Conservation (phyloP, 1,284 basidiomycete genomes). For the Heterobasidion irregulare region DNA sequence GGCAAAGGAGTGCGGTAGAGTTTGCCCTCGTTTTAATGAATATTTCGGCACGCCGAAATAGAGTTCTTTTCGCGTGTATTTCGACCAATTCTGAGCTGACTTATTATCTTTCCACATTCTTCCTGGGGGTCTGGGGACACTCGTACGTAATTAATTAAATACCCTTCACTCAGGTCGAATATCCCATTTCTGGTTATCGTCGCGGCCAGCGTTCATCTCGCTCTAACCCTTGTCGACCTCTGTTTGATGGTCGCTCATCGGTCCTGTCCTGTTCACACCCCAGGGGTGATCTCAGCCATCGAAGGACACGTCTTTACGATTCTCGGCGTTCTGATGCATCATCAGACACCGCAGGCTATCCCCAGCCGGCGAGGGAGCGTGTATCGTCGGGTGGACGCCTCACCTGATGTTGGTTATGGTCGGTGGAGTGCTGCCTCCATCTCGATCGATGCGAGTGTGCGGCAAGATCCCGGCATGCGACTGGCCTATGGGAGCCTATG, state of each 20-base stretch:
- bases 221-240: not conserved
- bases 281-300: not conserved
- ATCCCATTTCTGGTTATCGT: constrained; percentile 10
- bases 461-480: not conserved
- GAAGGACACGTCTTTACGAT: not conserved
- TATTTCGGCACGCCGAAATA: constrained; percentile 50
- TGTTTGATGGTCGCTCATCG: not conserved
- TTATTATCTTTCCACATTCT: constrained; percentile 10
- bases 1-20: constrained; percentile 35
- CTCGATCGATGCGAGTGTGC: too few relatives aligned
- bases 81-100: constrained; percentile 11
- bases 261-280: not conserved
- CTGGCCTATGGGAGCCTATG: too few relatives aligned
- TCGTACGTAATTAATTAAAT: constrained; percentile 16
- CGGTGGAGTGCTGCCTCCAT: too few relatives aligned
- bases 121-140: constrained; percentile 12
- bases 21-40: constrained; percentile 68
- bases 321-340: not conserved
- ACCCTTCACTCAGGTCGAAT: constrained; percentile 6
- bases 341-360: not conserved
- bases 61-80: constrained; percentile 34
- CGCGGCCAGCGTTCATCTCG: not conserved
- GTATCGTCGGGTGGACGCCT: too few relatives aligned
- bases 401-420: too few relatives aligned
- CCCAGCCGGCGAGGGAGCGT: too few relatives aligned